Conservation (phyloP, 1,284 basidiomycete genomes). For the Marasmius fiardii region DNA sequence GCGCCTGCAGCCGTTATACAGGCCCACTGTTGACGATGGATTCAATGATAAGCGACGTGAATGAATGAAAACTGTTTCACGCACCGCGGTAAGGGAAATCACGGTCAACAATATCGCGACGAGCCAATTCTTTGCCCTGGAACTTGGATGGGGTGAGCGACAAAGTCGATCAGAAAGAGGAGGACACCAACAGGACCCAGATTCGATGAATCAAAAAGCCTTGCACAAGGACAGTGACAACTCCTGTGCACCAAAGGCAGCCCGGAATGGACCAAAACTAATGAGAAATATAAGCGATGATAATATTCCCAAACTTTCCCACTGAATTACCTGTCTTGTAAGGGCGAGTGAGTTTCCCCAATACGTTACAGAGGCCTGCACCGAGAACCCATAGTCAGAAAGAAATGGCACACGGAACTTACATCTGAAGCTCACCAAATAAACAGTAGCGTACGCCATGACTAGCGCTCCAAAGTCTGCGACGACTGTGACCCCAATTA, state of each 20-base stretch:
- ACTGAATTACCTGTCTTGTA: not conserved
- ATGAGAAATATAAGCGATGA: not conserved
- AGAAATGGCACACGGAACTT: not conserved
- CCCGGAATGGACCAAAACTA: conserved; percentile 8
- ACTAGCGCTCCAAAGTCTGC: not conserved
- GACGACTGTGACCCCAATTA: not conserved
- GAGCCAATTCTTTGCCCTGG: not conserved
- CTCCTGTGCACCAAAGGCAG: conserved; percentile 1
- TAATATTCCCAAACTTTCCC: not conserved
- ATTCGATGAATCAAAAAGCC: conserved; percentile 3
- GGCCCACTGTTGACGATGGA: not conserved
- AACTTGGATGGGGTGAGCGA: not conserved
- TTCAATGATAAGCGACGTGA: too few relatives aligned
- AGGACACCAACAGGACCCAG: not conserved
- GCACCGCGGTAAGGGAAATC: not conserved
- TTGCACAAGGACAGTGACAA: conserved; percentile 6
- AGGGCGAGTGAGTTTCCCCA: conserved; percentile 5
- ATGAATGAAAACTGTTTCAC: not conserved
- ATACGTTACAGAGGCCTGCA: conserved; percentile 1
- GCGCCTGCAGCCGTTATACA: not conserved
- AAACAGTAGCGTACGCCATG: conserved; percentile 1
- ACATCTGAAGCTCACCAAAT: conserved; percentile 2
- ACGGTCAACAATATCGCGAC: not conserved
- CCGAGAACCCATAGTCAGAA: not conserved
- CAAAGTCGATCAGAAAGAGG: not conserved